phyloP scores from a whole-genome alignment of 352 stramenopile species.

The Phytopythium kandeliae region DNA sequence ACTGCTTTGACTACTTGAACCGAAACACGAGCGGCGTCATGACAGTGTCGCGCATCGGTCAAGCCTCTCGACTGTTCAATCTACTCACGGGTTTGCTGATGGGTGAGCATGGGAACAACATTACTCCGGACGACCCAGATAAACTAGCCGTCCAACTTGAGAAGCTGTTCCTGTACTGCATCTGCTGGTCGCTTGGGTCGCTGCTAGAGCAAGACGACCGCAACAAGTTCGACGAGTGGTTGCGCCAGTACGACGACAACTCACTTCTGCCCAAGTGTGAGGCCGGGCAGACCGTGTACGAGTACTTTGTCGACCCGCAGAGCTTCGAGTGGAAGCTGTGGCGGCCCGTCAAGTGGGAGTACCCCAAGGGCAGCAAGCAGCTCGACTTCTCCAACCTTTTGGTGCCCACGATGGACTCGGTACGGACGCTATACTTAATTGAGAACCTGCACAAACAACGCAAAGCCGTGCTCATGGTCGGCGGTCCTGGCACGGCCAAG shows the following conservation, averaged over 20 bases:
- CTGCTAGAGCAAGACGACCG: constrained; percentile 96
- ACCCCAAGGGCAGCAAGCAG: constrained; percentile 89
- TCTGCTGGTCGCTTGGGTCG: constrained; percentile 95
- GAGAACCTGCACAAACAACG: constrained; percentile 93
- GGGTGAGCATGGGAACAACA: constrained; percentile 57
- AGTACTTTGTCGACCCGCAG: constrained; percentile 91
- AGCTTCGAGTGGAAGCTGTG: constrained; percentile 95
- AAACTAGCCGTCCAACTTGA: constrained; percentile 87
- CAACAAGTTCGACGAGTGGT: constrained; percentile 94
- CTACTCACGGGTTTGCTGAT: constrained; percentile 91
- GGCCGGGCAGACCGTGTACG: constrained; percentile 86
- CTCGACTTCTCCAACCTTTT: constrained; percentile 98
- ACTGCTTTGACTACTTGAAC: constrained; percentile 95
- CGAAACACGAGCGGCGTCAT: constrained; percentile 94
- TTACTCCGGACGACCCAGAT: constrained; percentile 52
- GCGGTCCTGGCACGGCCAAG: constrained; percentile 96
- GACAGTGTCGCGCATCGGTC: constrained; percentile 89
- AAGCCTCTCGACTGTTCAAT: constrained; percentile 76
- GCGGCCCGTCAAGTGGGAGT: constrained; percentile 94
- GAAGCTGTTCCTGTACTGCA: constrained; percentile 95
- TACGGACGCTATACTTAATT: constrained; percentile 91
- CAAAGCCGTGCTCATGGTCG: constrained; percentile 94
- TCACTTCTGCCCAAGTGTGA: constrained; percentile 91
- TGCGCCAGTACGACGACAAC: constrained; percentile 91
- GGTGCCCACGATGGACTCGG: constrained; percentile 98